Conservation (phyloP, 345 rosid species). For the Hypericum androsaemum region DNA sequence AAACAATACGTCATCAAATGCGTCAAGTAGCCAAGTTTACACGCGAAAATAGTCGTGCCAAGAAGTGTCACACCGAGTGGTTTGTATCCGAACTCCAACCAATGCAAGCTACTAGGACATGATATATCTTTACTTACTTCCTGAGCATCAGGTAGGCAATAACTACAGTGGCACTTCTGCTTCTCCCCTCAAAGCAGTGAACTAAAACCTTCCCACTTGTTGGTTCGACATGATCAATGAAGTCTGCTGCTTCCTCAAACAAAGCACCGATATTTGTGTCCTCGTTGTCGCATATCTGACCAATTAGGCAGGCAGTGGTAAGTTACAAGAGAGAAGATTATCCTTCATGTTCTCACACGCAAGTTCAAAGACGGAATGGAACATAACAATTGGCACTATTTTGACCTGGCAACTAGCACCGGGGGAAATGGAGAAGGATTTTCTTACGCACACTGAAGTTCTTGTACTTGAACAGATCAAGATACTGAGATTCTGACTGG, state of each 20-base stretch:
- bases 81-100: neutral
- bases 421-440: constrained; percentile 7
- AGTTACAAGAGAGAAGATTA: too few relatives aligned
- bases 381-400: neutral
- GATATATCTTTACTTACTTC: constrained; percentile 49
- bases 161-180: constrained; percentile 92
- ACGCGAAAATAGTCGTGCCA: too few relatives aligned
- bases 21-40: too few relatives aligned
- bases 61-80: neutral
- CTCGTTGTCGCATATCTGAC: constrained; percentile 73
- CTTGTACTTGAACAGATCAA: constrained; percentile 63
- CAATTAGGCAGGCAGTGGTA: constrained; percentile 2
- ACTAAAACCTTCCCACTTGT: constrained; percentile 66
- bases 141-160: constrained; percentile 81
- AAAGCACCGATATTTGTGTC: constrained; percentile 69
- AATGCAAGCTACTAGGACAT: neutral
- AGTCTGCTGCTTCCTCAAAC: constrained; percentile 74
- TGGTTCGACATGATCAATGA: constrained; percentile 72
- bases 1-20: too few relatives aligned
- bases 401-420: neutral
- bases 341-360: too few relatives aligned
- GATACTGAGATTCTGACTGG: constrained; percentile 85
- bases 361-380: too few relatives aligned
- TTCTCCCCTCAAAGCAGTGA: constrained; percentile 98
- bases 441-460: constrained; percentile 65